Evolutionary conservation across 192 early-diverging fungal species (phyloP), one percentile per base, ranked within the genome.

Genomic region (Geranomyces variabilis): DNA sequence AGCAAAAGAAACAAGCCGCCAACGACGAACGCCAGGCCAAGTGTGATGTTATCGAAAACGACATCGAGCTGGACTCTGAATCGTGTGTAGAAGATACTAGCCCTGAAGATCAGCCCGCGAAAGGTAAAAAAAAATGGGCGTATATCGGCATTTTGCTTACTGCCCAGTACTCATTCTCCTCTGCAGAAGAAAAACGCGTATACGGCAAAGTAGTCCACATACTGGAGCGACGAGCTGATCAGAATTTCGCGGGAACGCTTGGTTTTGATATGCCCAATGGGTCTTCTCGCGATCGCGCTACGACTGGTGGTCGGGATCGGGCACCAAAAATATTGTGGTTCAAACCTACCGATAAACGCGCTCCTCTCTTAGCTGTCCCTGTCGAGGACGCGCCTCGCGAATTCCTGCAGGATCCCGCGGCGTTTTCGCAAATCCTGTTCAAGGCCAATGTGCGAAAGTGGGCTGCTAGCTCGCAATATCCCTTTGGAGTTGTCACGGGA

Each of bases 321-420:
- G 74, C 64, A 64, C 58, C 58, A 33, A 19, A 29, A 60, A 60
- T 58, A 73, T 79, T 67, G 66, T 94, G 92, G 92, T 93, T 94
- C 83, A 89, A 89, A 75, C 90, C 93, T 76, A 88, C 84, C 9
- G 92, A 94, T 78, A 88, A 89, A 67, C 86, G 93, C 28, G 88
- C 91, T 8, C 91, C 93, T 10, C 78, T 90, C 26, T 86, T 93
- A 34, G 84, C 88, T 2, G 89, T 94, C 64, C 89, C 93, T 2
- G 86, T 89, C 24, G 89, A 92, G 71, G 78, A 90, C 66, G 88
- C 82, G 4, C 91, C 91, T 1, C 56, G 45, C 0, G 89, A 92
- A 56, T 93, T 91, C 79, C 83, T 93, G 19, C 81, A 89, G 14
- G 78, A 89, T 17, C 89, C 87, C 55, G 63, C 75, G 12, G 66